A percentile compares a stretch with the other conserved stretches of the same genome.
Conservation (phyloP, 2,329 filamentous ascomycete genomes). For the Stagonosporopsis vannaccii region DNA sequence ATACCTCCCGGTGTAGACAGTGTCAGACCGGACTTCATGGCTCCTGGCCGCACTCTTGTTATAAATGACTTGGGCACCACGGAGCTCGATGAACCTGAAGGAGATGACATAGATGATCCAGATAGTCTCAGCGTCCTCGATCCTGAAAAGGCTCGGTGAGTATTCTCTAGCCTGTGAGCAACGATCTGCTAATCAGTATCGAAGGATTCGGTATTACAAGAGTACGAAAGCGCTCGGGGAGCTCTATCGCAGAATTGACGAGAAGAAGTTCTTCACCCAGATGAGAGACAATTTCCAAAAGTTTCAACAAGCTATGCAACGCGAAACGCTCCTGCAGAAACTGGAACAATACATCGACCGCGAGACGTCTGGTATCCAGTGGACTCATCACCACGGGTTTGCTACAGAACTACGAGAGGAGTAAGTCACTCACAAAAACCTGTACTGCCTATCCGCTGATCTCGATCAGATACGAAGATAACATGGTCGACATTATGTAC, state of each 20-base stretch:
- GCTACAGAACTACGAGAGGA: conserved; percentile 53
- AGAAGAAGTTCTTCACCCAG: conserved; percentile 64
- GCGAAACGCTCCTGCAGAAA: conserved; percentile 35
- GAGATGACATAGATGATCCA: conserved; percentile 49
- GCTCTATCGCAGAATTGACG: conserved; percentile 77
- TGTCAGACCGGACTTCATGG: conserved; percentile 62
- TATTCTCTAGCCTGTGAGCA: background rate
- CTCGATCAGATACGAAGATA: conserved; percentile 59
- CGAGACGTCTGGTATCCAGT: conserved; percentile 50
- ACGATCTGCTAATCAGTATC: background rate
- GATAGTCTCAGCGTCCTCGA: conserved; percentile 47
- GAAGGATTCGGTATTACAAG: conserved; percentile 64
- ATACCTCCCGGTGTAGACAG: conserved; percentile 28
- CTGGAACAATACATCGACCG: conserved; percentile 53
- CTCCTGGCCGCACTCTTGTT: conserved; percentile 50
- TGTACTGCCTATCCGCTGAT: background rate
- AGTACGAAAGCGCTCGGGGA: conserved; percentile 73
- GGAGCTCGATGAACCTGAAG: conserved; percentile 33
- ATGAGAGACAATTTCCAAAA: conserved; percentile 33
- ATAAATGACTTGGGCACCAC: conserved; percentile 44
- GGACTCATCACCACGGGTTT: conserved; percentile 50
- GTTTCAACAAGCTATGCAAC: conserved; percentile 2
- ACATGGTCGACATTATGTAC: conserved; percentile 58
- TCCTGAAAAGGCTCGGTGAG: conserved; percentile 50
- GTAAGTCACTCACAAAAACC: background rate